A percentile compares a stretch with the other conserved stretches of the same genome.
These are phyloP conservation scores for Linnemannia zychae DNA, from an alignment of 192 early-diverging fungal genomes.

Conservation along the genomic window DNA sequence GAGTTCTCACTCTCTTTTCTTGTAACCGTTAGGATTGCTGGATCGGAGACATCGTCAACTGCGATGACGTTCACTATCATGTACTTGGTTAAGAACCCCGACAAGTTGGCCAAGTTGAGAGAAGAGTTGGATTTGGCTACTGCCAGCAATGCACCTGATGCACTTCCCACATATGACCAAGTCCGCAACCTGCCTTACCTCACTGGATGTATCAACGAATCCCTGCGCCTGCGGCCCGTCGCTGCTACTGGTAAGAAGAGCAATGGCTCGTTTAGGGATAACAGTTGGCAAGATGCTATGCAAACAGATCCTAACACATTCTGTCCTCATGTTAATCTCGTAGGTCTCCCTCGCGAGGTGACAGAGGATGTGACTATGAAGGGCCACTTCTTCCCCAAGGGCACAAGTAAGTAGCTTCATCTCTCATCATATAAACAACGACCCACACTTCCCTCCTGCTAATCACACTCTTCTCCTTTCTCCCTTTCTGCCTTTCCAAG, in stretches of 20 bases:
- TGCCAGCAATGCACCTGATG: neutral
- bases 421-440: neutral
- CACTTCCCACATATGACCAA: conserved; percentile 44
- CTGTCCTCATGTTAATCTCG: neutral
- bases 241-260: conserved; percentile 35
- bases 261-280: neutral
- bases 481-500: neutral
- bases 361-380: conserved; percentile 54
- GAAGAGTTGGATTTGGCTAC: conserved; percentile 33
- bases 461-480: neutral
- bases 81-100: conserved; percentile 40
- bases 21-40: conserved; percentile 34
- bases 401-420: conserved; percentile 26
- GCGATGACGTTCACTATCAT: conserved; percentile 41
- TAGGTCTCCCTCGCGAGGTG: conserved; percentile 55
- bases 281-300: neutral
- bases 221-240: conserved; percentile 60
- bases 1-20: neutral
- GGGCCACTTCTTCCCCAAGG: conserved; percentile 64
- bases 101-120: conserved; percentile 22
- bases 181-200: conserved; percentile 62
- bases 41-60: conserved; percentile 41
- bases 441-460: neutral
- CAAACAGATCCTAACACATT: neutral
- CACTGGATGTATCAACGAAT: conserved; percentile 68